Base-by-base conservation (phyloP, 1,284 basidiomycete species). In the Kwoniella shivajii region DNA sequence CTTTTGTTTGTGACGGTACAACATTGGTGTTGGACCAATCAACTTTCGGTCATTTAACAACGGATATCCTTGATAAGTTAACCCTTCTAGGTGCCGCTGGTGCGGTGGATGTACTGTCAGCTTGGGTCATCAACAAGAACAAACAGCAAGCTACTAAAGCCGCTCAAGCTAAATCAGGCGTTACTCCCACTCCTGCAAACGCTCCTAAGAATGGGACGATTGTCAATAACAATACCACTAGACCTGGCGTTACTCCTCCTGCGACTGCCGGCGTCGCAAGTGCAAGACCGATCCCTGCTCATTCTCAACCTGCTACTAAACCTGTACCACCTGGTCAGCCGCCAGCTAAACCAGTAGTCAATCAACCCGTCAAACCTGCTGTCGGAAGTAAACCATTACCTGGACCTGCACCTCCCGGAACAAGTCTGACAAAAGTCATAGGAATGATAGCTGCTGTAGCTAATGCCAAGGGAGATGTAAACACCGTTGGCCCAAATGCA, bases 111-210 rank as follows among this genome's bases (percentile, higher is more conserved):
- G 74, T 74, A 1, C 50, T 76, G 18, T 69, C 69, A 11, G 67
- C 68, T 54, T 76, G 74, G 74, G 71, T 76, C 0, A 69, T 71
- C 50, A 74, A 72, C 60, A 75, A 75, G 66, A 71, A 74, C 55
- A 72, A 72, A 57, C 65, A 67, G 43, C 63, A 66, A 49, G 63
- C 67, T 26, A 64, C 64, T 5, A 68, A 65, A 31, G 55, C 69
- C 5, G 57, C 54, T 39, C 57, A 53, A 22, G 44, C 58, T 50
- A 63, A 66, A 26, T 49, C 64, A 3, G 61, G 64, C 27, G 59
- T 49, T 5, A 57, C 57, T 3, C 33, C 22, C 11, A 48, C n/a
- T 50, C 53, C 2, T 58, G 54, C 0, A 50, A 43, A 2, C 4
- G 47, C 36, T 16, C 29, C 29, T 18, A 59, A 53, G 41, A 30